A percentile compares a stretch with the other conserved stretches of the same genome.
These are phyloP conservation scores for Zymoseptoria passerinii DNA, from an alignment of 2,329 filamentous ascomycete species.

Conservation along the genomic window DNA sequence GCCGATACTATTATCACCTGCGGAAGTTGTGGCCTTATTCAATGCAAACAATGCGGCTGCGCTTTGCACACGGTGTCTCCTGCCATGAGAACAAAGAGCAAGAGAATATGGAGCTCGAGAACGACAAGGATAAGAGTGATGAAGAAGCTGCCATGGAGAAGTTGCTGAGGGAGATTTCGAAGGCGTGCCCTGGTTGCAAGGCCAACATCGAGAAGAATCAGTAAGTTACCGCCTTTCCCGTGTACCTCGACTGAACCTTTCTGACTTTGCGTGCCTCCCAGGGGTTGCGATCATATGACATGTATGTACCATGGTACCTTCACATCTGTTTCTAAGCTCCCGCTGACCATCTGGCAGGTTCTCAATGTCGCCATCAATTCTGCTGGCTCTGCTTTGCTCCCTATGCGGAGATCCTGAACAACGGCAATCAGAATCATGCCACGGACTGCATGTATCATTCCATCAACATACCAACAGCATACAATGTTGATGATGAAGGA, in stretches of 20 bases:
- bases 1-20: slow-evolving; percentile 21
- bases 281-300: too few relatives aligned
- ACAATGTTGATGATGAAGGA: too few relatives aligned
- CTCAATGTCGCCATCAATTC: slow-evolving; percentile 17
- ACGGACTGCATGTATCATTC: too few relatives aligned
- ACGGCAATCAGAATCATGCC: background rate
- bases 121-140: background rate
- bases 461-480: too few relatives aligned
- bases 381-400: slow-evolving; percentile 17
- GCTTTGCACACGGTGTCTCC: slow-evolving; percentile 17
- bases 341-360: slow-evolving; percentile 3
- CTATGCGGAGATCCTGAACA: slow-evolving; percentile 1
- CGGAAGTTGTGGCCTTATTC: slow-evolving; percentile 11
- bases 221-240: slow-evolving; percentile 1
- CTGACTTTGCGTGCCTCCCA: too few relatives aligned
- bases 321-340: background rate
- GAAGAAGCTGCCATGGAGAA: slow-evolving; percentile 5
- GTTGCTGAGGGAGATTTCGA: slow-evolving; percentile 8
- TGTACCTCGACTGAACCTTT: too few relatives aligned
- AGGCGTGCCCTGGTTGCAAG: slow-evolving; percentile 19
- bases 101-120: background rate
- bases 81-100: slow-evolving; percentile 13
- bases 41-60: slow-evolving; percentile 17
- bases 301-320: too few relatives aligned
- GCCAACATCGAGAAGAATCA: slow-evolving; percentile 17